Evolutionary conservation across 805 yeast genomes (phyloP), one percentile per base, ranked within the genome.

Genomic region (Metschnikowia orientalis): DNA sequence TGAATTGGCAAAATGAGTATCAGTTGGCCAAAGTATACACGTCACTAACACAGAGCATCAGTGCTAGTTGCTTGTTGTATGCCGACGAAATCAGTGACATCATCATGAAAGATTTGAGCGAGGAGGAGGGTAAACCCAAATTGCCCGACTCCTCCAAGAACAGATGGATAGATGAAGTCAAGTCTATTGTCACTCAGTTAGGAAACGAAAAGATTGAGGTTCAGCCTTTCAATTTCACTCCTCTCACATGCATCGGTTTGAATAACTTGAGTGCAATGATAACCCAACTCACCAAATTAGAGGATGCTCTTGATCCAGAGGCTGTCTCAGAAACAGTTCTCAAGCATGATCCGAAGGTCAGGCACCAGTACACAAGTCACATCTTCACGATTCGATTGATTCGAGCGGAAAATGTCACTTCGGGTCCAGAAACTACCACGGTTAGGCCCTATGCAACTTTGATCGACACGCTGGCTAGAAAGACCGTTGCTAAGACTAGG

Each of bases 201-300:
- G 56, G 65, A 14, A 38, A 44, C 8, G 55, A 53, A 1, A 64
- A 63, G 26, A 35, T 62, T 4, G 60, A 57, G 5, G 30, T 75
- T 3, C 70, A 67, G 10, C 80, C 88, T 0, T 78, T 68, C 48
- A 69, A 73, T 26, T 81, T 81, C 59, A 64, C 69, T 37, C 61
- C 68, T 5, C 67, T 71, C 33, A 78, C 88, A 0, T 85, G 94
- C 56, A 75, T 82, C n/a, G 77, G 81, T n/a, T 61, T 86, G 40
- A 84, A 83, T 54, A 77, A 87, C 47, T 50, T 87, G 7, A 66
- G 74, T 1, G 69, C 73, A 8, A 66, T 75, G 66, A 51, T 69
- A 46, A 48, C 58, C 2, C 73, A 73, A 35, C 44, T 77, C 7
- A 59, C 71, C 28, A 69, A 63, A 20, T 49, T 83, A 12, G 89